Evolutionary conservation across 352 stramenopile genomes (phyloP).

Genomic region (Phytopythium vexans): DNA sequence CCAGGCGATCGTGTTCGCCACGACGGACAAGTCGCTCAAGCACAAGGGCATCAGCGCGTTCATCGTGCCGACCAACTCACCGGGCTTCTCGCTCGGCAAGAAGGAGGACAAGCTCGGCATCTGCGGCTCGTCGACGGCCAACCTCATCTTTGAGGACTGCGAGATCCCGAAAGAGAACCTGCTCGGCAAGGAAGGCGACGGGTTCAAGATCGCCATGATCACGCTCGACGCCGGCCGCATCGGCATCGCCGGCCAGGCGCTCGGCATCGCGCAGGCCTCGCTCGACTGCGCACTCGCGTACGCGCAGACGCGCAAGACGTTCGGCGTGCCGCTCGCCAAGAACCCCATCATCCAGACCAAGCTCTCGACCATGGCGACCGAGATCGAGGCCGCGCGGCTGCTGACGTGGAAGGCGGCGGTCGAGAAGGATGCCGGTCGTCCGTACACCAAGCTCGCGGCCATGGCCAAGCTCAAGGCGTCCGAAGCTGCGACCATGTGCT

Average conservation of each 20-base stretch:
- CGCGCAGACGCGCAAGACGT: constrained; percentile 92
- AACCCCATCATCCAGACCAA: constrained; percentile 90
- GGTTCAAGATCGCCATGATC: constrained; percentile 91
- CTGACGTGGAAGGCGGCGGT: constrained; percentile 93
- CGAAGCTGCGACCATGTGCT: constrained; percentile 94
- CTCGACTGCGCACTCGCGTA: constrained; percentile 97
- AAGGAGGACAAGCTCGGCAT: constrained; percentile 99
- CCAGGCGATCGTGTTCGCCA: constrained; percentile 96
- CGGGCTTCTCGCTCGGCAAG: constrained; percentile 94
- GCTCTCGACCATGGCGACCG: constrained; percentile 91
- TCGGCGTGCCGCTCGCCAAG: constrained; percentile 91
- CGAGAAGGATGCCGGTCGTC: constrained; percentile 89
- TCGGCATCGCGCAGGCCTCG: constrained; percentile 95
- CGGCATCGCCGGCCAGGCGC: constrained; percentile 93
- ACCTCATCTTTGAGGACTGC: constrained; percentile 95
- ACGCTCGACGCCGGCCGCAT: constrained; percentile 95
- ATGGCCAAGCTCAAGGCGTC: constrained; percentile 97
- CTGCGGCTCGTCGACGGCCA: constrained; percentile 93
- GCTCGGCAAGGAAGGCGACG: constrained; percentile 79
- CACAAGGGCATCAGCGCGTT: constrained; percentile 97
- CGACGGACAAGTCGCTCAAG: constrained; percentile 94
- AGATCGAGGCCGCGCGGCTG: constrained; percentile 91
- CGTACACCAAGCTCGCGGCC: constrained; percentile 92
- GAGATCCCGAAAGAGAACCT: constrained; percentile 89
- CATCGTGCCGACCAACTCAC: constrained; percentile 89